Percentiles rank a stretch among this genome's conserved stretches.
These are phyloP conservation scores for Venturia asperata DNA, from an alignment of 2,329 filamentous ascomycete species.

Conservation along the genomic window DNA sequence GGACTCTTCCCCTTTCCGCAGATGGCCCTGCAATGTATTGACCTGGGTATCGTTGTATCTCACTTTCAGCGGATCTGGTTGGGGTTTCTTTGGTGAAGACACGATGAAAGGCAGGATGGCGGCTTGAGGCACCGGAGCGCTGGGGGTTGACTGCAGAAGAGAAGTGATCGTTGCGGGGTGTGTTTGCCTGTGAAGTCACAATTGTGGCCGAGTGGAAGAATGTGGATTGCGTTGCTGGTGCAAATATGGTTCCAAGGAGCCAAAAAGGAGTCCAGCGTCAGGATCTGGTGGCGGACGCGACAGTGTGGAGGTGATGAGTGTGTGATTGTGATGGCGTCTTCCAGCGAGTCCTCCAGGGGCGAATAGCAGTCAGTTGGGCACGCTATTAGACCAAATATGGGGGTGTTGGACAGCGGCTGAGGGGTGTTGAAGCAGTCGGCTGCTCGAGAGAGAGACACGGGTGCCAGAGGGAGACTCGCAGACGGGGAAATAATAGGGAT, in stretches of 20 bases:
- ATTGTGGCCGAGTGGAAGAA: not conserved
- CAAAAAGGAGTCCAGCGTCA: constrained; percentile 7
- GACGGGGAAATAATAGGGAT: not conserved
- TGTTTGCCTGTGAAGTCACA: not conserved
- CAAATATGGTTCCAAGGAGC: constrained; percentile 3
- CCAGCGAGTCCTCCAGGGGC: not conserved
- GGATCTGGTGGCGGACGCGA: not conserved
- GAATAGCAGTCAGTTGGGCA: not conserved
- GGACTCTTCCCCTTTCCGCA: not conserved
- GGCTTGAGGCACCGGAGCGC: constrained; percentile 13
- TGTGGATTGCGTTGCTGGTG: constrained; percentile 8
- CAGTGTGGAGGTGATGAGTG: not conserved
- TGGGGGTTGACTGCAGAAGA: not conserved
- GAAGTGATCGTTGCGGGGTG: not conserved
- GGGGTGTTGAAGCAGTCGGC: not conserved
- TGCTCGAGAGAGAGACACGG: not conserved
- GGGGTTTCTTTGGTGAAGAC: constrained; percentile 3
- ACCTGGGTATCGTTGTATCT: not conserved
- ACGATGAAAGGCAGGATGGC: constrained; percentile 18
- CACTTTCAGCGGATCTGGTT: not conserved
- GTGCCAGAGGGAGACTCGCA: not conserved
- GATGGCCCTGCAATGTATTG: not conserved
- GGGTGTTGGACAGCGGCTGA: constrained; percentile 2
- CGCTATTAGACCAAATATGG: not conserved
- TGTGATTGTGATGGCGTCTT: not conserved